These are phyloP conservation scores for Cenchrus fungigraminus DNA, from an alignment of 176 grass and related monocot species.

Conservation along the genomic window DNA sequence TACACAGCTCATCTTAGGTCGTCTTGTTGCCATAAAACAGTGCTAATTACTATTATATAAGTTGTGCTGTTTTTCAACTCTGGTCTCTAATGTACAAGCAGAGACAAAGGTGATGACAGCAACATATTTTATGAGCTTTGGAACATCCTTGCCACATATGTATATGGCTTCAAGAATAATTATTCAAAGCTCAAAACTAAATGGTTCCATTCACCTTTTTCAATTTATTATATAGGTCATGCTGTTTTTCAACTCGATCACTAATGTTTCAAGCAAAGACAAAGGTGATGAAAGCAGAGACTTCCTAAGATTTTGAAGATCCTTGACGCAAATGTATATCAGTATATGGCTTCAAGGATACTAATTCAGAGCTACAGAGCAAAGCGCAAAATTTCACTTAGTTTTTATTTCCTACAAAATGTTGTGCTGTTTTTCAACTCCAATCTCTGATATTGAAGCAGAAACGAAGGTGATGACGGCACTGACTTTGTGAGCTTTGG, in stretches of 20 bases:
- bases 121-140: conserved; percentile 10
- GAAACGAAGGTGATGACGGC: conserved; percentile 34
- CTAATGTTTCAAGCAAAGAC: conserved; percentile 24
- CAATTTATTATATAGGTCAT: not conserved
- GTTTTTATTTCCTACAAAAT: not conserved
- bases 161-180: conserved; percentile 5
- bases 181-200: conserved; percentile 24
- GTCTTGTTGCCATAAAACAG: no score
- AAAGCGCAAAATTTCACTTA: not conserved
- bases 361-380: conserved; percentile 27
- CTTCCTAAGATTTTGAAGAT: conserved; percentile 9
- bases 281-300: not conserved
- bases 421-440: conserved; percentile 33
- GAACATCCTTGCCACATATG: not conserved
- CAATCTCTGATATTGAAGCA: conserved; percentile 31
- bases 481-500: conserved; percentile 19
- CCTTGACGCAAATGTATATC: not conserved
- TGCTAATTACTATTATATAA: not conserved
- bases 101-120: conserved; percentile 36
- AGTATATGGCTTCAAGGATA: not conserved
- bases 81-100: conserved; percentile 31
- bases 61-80: conserved; percentile 36
- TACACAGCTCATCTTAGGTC: no score
- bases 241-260: conserved; percentile 21
- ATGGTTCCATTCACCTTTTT: not conserved